phyloP scores from a whole-genome alignment of 1,284 basidiomycete species.

The Trichosporon inkin region DNA sequence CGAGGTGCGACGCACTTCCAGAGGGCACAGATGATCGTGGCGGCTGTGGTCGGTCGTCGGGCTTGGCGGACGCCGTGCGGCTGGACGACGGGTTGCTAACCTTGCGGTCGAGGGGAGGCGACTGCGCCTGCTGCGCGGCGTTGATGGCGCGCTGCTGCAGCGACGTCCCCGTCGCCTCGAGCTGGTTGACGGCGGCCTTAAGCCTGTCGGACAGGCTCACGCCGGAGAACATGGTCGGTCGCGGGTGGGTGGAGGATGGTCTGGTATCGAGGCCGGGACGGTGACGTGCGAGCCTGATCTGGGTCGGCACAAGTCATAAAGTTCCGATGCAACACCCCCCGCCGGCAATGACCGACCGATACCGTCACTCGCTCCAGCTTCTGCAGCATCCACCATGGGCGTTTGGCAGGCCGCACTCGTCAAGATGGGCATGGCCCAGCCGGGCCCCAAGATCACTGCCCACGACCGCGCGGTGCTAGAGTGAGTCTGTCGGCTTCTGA shows the following conservation, averaged over 20 bases:
- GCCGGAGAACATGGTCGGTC: conserved; percentile 33
- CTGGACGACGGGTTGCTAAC: conserved; percentile 2
- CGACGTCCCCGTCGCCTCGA: conserved; percentile 34
- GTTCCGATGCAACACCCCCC: not conserved
- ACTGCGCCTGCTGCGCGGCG: conserved; percentile 12
- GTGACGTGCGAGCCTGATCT: conserved; percentile 1
- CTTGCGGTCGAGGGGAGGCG: not conserved
- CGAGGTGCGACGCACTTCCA: conserved; percentile 24
- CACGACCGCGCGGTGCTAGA: conserved; percentile 93
- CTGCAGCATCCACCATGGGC: conserved; percentile 32
- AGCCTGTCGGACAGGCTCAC: conserved; percentile 39
- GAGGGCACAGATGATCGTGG: not conserved
- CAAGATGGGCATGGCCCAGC: conserved; percentile 58
- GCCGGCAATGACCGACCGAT: not conserved
- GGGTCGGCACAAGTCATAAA: not conserved
- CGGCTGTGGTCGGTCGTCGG: conserved; percentile 4
- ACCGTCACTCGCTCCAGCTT: not conserved
- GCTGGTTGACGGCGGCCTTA: conserved; percentile 42
- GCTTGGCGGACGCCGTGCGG: not conserved
- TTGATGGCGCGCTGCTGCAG: conserved; percentile 36
- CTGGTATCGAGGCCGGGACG: conserved; percentile 1
- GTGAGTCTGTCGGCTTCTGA: conserved; percentile 54
- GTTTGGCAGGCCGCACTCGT: conserved; percentile 38
- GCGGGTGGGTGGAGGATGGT: conserved; percentile 1
- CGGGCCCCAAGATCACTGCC: conserved; percentile 79